Base-by-base conservation (phyloP, 805 yeast species). In the Saturnispora halmiae region DNA sequence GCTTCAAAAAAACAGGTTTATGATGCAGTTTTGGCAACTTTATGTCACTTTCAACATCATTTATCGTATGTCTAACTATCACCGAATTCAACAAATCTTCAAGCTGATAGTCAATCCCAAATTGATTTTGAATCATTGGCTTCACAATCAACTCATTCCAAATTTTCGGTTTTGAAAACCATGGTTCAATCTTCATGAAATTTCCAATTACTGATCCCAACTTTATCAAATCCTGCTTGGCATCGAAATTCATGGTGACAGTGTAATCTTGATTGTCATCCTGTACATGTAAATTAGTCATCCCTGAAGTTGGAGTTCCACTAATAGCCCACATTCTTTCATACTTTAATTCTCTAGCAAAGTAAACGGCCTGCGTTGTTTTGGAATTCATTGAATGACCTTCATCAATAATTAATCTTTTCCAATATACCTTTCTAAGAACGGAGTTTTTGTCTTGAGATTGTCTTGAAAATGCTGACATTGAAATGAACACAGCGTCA, bases 291-390 rank as follows among this genome's bases (percentile, higher is more conserved):
- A 77, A 52, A 33, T 67, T 69, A 0, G 86, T 77, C 39, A 80
- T 59, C 0, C 88, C 88, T 0, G 82, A 69, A 0, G 86, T 79
- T 4, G 87, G 87, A 0, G 88, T 80, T 24, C 88, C 87, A 0
- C 82, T 75, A 1, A 80, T 83, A 0, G 79, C 77, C 88, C 88
- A 80, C 45, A 73, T 67, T 38, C 85, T 64, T 51, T 80, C 88
- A 7, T 73, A 72, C 36, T 59, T 55, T 34, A 81, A 51, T 18
- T 62, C 58, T 26, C 63, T 64, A 15, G 82, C 75, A 26, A 75
- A 52, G 7, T 57, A 51, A 6, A 73, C 77, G 0, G 73, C 66
- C 37, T 72, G 63, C 0, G 82, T 67, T 1, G 66, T 54, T 41
- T 67, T 69, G 6, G 79, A 67, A 44, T 65, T 68, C 72, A 79